Percentiles rank a stretch among this genome's conserved stretches.
phyloP scores from a whole-genome alignment of 306 rosid genomes.

The Leucaena leucocephala region DNA sequence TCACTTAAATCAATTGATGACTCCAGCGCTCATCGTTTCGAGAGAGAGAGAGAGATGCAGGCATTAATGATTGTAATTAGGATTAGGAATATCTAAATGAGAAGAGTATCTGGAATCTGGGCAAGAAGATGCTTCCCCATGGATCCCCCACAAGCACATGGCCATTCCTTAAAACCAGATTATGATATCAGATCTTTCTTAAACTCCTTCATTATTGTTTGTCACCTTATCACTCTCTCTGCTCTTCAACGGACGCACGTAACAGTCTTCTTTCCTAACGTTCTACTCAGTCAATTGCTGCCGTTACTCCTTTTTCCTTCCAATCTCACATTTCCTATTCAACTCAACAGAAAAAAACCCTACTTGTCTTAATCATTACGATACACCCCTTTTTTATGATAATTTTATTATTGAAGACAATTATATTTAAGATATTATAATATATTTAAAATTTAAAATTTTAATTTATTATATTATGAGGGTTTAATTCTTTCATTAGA shows the following conservation, averaged over 20 bases:
- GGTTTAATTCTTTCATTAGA: too few relatives aligned
- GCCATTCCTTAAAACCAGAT: slow-evolving; percentile 17
- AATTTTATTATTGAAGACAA: too few relatives aligned
- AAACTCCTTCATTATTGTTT: background rate
- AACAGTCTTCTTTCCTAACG: background rate
- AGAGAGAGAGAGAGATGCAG: too few relatives aligned
- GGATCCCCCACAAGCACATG: slow-evolving; percentile 34
- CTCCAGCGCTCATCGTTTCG: background rate
- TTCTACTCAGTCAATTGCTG: background rate
- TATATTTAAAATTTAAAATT: too few relatives aligned
- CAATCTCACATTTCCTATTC: too few relatives aligned
- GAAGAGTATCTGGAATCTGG: background rate
- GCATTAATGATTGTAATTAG: background rate
- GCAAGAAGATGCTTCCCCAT: slow-evolving; percentile 6
- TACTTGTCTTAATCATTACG: too few relatives aligned
- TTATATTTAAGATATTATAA: too few relatives aligned
- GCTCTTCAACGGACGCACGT: background rate
- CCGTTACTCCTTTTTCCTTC: background rate
- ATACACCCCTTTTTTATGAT: too few relatives aligned
- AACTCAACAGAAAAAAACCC: too few relatives aligned
- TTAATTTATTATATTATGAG: too few relatives aligned
- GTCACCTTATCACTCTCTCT: background rate
- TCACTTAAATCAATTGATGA: background rate
- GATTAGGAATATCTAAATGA: background rate
- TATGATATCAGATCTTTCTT: background rate